Base-by-base conservation (phyloP, 2,329 filamentous ascomycete genomes). In the Coniochaeta hoffmannii region DNA sequence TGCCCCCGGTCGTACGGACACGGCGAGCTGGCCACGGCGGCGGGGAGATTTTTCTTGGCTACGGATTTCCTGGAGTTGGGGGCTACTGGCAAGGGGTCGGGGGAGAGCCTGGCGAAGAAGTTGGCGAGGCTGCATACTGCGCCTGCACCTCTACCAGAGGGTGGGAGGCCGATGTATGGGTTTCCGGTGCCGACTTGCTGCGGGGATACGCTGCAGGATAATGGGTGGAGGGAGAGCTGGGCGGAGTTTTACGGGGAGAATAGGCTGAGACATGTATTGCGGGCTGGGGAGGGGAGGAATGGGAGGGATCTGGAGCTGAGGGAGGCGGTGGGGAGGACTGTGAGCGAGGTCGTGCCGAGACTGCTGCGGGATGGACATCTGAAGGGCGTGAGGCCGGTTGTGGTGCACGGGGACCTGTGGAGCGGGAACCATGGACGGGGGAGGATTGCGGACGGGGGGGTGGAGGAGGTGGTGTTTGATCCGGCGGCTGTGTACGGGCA, bases 381-480 rank as follows among this genome's bases (percentile, higher is more conserved):
- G 11, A 73, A 81, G 50, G 80, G 78, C 0, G 77, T 94, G 26
- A 75, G 68, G n/a, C 90, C 92, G 0, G 91, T 94, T 0, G 81
- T 96, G 6, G 77, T 96, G 0, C 93, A 97, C 66, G 93, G 93
- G 1, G 92, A 97, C 72, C 70, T 97, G n/a, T 97, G 93, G 93
- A 88, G 85, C 60, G 93, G 93, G 0, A 97, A 97, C 69, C 83
- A 88, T 52, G 82, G 83, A 11, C 70, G 75, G 3, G 91, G 88
- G 0, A 76, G 75, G 41, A 86, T 96, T 53, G 75, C 65, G 26
- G 69, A 69, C 0, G 76, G 77, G 0, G 77, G 74, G 1, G 71
- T 77, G 0, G 88, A 92, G 61, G 86, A 91, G 60, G 83, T 96
- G 1, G 82, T 96, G 1, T 97, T 85, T 66, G 93, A 97, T 66